phyloP scores from a whole-genome alignment of 108 stramenopile species.

The Craspedostauros australis region DNA sequence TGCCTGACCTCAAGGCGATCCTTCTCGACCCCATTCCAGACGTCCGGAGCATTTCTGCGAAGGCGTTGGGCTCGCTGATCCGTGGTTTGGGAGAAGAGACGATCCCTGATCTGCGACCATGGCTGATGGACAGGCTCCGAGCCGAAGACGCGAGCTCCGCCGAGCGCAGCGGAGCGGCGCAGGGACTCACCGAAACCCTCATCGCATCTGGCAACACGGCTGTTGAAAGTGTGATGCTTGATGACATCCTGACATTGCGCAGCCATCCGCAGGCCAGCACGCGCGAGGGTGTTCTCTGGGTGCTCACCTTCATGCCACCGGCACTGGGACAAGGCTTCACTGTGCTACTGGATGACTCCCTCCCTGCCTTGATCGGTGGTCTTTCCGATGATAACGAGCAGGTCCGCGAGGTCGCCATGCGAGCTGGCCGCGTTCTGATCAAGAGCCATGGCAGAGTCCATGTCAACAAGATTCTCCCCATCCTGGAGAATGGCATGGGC shows the following conservation, averaged over 20 bases:
- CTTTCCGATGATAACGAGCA: conserved; percentile 92
- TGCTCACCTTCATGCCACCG: conserved; percentile 96
- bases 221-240: conserved; percentile 66
- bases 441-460: conserved; percentile 85
- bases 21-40: conserved; percentile 97
- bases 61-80: conserved; percentile 90
- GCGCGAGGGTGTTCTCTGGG: conserved; percentile 98
- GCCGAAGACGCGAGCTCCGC: conserved; percentile 75
- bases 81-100: conserved; percentile 90
- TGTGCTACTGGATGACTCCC: conserved; percentile 71
- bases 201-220: conserved; percentile 67
- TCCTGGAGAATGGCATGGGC: conserved; percentile 85
- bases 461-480: conserved; percentile 88
- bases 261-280: conserved; percentile 84
- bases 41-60: conserved; percentile 87
- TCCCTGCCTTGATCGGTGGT: conserved; percentile 91
- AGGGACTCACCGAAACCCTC: conserved; percentile 90
- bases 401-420: conserved; percentile 92
- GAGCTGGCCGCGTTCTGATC: conserved; percentile 94
- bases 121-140: conserved; percentile 86
- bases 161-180: conserved; percentile 96
- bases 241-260: conserved; percentile 86
- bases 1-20: conserved; percentile 87
- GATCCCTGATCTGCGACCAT: conserved; percentile 88
- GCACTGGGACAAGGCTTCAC: conserved; percentile 84